A percentile compares a stretch with the other conserved stretches of the same genome.
Evolutionary conservation across 768 basidiomycete genomes (phyloP).

Genomic region (Glaciozyma martinii): DNA sequence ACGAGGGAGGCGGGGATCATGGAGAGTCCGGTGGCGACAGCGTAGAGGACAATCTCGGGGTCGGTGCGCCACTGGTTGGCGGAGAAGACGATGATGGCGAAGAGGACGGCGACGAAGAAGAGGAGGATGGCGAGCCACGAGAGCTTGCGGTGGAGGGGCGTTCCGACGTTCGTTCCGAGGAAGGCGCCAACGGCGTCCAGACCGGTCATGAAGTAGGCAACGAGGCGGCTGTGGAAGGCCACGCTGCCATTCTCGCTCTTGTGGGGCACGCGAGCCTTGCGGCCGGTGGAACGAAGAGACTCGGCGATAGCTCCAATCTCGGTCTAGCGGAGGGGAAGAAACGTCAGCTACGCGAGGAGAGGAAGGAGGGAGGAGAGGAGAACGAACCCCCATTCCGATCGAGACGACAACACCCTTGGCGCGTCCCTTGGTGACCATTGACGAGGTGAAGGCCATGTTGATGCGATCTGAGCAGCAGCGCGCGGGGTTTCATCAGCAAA

Average conservation of each 20-base stretch:
- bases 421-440: slow-evolving; percentile 45
- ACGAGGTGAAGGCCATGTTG: slow-evolving; percentile 41
- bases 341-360: background rate
- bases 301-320: slow-evolving; percentile 42
- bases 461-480: slow-evolving; percentile 26
- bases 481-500: background rate
- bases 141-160: slow-evolving; percentile 32
- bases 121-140: slow-evolving; percentile 33
- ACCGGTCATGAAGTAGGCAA: slow-evolving; percentile 23
- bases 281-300: slow-evolving; percentile 39
- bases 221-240: slow-evolving; percentile 26
- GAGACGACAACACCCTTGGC: slow-evolving; percentile 41
- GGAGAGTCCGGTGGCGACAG: slow-evolving; percentile 28
- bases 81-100: slow-evolving; percentile 33
- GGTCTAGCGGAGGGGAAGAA: slow-evolving; percentile 41
- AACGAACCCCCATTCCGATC: slow-evolving; percentile 40
- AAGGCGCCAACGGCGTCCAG: slow-evolving; percentile 37
- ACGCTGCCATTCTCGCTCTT: slow-evolving; percentile 36
- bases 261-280: slow-evolving; percentile 38
- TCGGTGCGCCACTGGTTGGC: slow-evolving; percentile 28
- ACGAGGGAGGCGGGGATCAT: slow-evolving; percentile 32
- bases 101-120: slow-evolving; percentile 30
- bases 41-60: slow-evolving; percentile 34
- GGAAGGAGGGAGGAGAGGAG: background rate
- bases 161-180: slow-evolving; percentile 40